Base-by-base conservation (phyloP, 805 yeast genomes). In the Kluyveromyces aestuarii region DNA sequence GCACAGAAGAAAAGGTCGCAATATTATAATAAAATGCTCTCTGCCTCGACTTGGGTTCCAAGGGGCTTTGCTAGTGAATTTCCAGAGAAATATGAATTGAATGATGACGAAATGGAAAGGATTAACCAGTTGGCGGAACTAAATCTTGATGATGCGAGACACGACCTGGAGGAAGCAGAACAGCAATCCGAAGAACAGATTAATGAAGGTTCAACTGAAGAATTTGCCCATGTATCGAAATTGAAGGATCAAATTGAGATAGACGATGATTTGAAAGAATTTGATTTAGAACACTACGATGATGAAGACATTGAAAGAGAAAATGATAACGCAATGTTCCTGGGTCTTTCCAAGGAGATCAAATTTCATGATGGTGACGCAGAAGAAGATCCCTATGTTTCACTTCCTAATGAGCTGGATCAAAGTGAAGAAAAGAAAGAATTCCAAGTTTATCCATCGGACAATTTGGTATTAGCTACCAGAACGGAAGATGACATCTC, bases 401-500 rank as follows among this genome's bases (percentile, higher is more conserved):
- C 74, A 51, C 68, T 66, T 59, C 81, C 71, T 60, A 73, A 59
- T 53, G 72, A 59, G 60, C 74, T 61, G 40, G 96, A 88, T 13
- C 61, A 63, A 2, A 76, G 76, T 41, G 95, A 89, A 65, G 96
- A 87, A 54, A 83, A 83, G 58, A 77, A 81, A 53, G 97, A 91
- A 64, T 72, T 82, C 59, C 96, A 87, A 62, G 81, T 93, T 39
- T 82, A 84, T 59, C 91, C 96, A 43, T 82, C 93, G 1, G 99
- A 93, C 67, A 93, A 88, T 63, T 69, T 93, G 71, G 77, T 93
- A 30, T 75, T 93, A 55, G 89, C 96, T 8, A 83, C 97, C 1
- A 82, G 96, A 72, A 93, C 99, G 3, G 98, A 93, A 63, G 99
- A 93, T 66, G 97, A 91, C 45, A 75, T 93, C 42, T 88, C 96